Conservation (phyloP, 306 rosid species). For the Citrullus mucosospermus region DNA sequence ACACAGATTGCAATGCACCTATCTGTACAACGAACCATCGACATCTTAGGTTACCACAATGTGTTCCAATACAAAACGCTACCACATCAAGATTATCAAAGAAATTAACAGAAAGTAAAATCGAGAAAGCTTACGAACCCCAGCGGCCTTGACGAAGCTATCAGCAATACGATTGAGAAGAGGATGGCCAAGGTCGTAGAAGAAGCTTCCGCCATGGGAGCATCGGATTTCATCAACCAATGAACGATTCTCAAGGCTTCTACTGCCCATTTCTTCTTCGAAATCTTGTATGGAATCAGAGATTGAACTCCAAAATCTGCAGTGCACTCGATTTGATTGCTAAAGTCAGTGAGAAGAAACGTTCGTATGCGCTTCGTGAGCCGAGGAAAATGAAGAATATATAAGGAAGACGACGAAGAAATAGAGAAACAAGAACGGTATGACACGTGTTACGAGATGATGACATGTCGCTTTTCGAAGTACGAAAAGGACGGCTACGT, state of each 20-base stretch:
- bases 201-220: conserved; percentile 39
- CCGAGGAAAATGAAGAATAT: neutral
- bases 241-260: conserved; percentile 33
- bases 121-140: conserved; percentile 18
- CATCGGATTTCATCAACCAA: conserved; percentile 40
- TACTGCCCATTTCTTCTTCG: conserved; percentile 15
- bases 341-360: neutral
- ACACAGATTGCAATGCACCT: conserved; percentile 73
- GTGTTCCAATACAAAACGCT: neutral
- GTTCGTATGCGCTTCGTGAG: neutral
- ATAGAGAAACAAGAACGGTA: neutral
- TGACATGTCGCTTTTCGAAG: neutral
- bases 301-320: neutral
- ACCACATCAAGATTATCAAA: neutral
- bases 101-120: neutral
- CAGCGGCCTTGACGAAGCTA: conserved; percentile 71
- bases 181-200: conserved; percentile 76
- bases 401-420: neutral
- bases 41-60: neutral
- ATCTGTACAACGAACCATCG: conserved; percentile 26
- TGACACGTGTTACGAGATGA: neutral
- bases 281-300: neutral
- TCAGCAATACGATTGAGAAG: conserved; percentile 79
- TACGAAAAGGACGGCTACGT: neutral
- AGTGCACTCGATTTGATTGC: neutral